These are phyloP conservation scores for Mallotus nudiflorus DNA, from an alignment of 345 rosid species.

Conservation along the genomic window DNA sequence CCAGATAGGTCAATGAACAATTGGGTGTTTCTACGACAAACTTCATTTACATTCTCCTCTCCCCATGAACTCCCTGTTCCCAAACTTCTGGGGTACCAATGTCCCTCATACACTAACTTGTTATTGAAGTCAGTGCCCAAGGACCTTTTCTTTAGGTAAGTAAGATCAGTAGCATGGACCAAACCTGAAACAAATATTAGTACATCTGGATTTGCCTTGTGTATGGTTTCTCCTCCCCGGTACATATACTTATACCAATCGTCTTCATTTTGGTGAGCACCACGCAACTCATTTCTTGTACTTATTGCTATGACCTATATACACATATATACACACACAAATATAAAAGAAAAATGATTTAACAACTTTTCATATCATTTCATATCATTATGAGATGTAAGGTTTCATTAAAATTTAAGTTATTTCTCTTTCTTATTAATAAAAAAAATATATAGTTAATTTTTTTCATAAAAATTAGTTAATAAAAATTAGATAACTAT, in stretches of 20 bases:
- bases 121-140: slow-evolving; percentile 1
- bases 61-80: neutral
- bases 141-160: slow-evolving; percentile 2
- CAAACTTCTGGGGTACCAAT: slow-evolving; percentile 4
- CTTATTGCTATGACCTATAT: slow-evolving; percentile 20
- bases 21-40: slow-evolving; percentile 2
- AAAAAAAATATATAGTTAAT: too few species aligned
- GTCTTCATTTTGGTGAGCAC: neutral
- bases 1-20: neutral
- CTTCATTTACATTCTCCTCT: neutral
- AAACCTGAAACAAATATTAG: slow-evolving; percentile 8
- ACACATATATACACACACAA: neutral
- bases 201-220: slow-evolving; percentile 21
- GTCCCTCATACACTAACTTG: slow-evolving; percentile 22
- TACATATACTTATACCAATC: slow-evolving; percentile 16
- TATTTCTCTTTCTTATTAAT: too few species aligned
- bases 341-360: too few species aligned
- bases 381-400: too few species aligned
- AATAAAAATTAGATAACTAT: too few species aligned
- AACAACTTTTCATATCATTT: too few species aligned
- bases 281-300: slow-evolving; percentile 21
- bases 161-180: slow-evolving; percentile 8
- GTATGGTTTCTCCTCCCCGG: slow-evolving; percentile 5
- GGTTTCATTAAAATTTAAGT: too few species aligned
- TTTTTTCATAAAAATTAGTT: too few species aligned